Base-by-base conservation (phyloP, 176 grass and related monocot species). In the Secale cereale region DNA sequence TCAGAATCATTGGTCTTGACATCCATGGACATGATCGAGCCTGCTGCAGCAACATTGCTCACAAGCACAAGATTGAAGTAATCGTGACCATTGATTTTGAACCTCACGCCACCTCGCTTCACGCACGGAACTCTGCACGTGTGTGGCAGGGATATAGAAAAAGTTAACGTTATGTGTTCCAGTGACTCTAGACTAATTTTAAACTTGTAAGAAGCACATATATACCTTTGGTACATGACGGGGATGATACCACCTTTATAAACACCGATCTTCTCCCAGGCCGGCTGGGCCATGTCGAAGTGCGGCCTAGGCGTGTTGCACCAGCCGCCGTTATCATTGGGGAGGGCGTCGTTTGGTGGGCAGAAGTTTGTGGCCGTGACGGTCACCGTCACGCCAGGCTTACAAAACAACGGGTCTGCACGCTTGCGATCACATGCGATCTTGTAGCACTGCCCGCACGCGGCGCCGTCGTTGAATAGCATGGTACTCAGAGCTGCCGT, bases 391-490 rank as follows among this genome's bases (percentile, higher is more conserved):
- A 43, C 57, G 23, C 54, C 80, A 0, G 84, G 65, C 26, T 39
- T 70, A 43, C 88, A 93, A 28, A 76, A 85, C 33, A 15, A 30
- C 0, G 33, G 68, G 1, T 83, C 61, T 1, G 69, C 82, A 0
- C 27, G 12, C 36, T 63, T 85, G 23, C 83, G 74, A 23, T 91
- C 89, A 7, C 92, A 94, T 1, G 35, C 52, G 11, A 91, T 68
- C 70, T 91, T 91, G 80, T 86, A 91, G 80, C 92, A 94, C 81
- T 89, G 78, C 8, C 89, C 86, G 25, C 92, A 94, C 0, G 82
- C 70, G 0, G 83, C 83, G 0, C 89, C 92, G 0, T 87, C 70
- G 4, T 89, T 82, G 73, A 85, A 93, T 19, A 93, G 4, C 19
- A 88, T 82, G 0, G 78, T 54, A 82, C 91, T 93, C 73, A 90